Percentiles rank a stretch among this genome's conserved stretches.
phyloP scores from a whole-genome alignment of 352 stramenopile species.

The Pythium periplocum region DNA sequence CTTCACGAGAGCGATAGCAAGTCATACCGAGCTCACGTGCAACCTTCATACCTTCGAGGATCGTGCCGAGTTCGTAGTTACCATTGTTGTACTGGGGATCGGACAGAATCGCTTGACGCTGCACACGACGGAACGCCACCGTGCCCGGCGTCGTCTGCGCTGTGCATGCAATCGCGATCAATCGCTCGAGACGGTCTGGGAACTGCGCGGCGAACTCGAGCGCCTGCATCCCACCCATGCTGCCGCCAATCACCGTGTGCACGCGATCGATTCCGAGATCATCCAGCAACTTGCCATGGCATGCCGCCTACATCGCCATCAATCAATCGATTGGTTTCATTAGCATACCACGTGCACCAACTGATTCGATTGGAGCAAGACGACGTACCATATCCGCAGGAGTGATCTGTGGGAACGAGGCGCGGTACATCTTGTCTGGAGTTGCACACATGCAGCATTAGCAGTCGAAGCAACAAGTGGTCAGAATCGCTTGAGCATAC shows the following conservation, averaged over 20 bases:
- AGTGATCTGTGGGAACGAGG: constrained; percentile 79
- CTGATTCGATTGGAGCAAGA: neutral
- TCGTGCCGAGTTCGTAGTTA: constrained; percentile 50
- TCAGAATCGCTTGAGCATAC: neutral
- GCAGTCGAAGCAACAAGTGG: too few species aligned
- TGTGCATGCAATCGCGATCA: constrained; percentile 80
- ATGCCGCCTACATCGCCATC: constrained; percentile 28
- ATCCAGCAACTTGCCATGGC: constrained; percentile 74
- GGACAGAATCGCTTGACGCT: constrained; percentile 75
- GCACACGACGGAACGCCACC: constrained; percentile 77
- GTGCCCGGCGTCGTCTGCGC: constrained; percentile 84
- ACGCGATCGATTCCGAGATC: constrained; percentile 69
- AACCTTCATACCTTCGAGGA: constrained; percentile 79
- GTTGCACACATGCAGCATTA: neutral
- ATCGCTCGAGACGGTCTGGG: constrained; percentile 57
- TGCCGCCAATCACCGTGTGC: constrained; percentile 81
- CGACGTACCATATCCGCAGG: constrained; percentile 67
- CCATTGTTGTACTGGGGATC: constrained; percentile 79
- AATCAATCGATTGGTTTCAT: neutral
- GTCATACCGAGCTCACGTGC: constrained; percentile 84
- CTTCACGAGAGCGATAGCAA: constrained; percentile 85
- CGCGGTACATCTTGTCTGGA: constrained; percentile 48
- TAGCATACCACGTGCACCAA: neutral
- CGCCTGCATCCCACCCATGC: constrained; percentile 87
- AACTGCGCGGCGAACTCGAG: constrained; percentile 85